phyloP scores from a whole-genome alignment of 306 rosid genomes.

The Herpetospermum pedunculosum region DNA sequence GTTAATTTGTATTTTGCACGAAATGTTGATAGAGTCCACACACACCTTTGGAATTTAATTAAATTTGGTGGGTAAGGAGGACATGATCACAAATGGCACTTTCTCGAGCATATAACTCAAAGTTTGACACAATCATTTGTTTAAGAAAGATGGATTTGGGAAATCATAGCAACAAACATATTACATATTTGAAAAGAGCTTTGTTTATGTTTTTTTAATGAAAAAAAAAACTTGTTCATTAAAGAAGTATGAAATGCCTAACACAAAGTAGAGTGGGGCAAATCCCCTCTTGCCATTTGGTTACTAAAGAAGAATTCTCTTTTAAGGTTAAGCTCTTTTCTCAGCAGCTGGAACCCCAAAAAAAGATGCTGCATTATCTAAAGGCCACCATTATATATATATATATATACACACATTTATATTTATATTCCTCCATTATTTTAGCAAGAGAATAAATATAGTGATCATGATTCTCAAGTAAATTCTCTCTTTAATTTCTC shows the following conservation, averaged over 20 bases:
- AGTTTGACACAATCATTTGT: constrained; percentile 27
- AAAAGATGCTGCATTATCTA: constrained; percentile 6
- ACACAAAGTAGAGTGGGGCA: background rate
- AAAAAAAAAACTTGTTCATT: background rate
- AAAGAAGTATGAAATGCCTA: background rate
- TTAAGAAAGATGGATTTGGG: background rate
- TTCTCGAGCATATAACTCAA: constrained; percentile 61
- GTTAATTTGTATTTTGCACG: background rate
- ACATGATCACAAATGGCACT: background rate
- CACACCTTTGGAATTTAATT: background rate
- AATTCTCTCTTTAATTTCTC: background rate
- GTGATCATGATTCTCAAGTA: background rate
- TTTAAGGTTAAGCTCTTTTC: constrained; percentile 4
- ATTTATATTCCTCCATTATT: background rate
- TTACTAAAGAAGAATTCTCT: background rate
- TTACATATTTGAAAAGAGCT: background rate
- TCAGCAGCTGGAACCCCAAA: background rate
- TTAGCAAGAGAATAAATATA: background rate
- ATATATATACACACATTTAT: background rate
- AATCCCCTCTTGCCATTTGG: background rate
- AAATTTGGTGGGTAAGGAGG: background rate
- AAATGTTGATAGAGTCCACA: background rate
- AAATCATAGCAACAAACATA: background rate
- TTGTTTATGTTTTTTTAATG: too few relatives aligned
- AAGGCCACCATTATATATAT: background rate